Evolutionary conservation across 2,329 filamentous ascomycete species (phyloP).

Genomic region (Podosphaera leucotricha): DNA sequence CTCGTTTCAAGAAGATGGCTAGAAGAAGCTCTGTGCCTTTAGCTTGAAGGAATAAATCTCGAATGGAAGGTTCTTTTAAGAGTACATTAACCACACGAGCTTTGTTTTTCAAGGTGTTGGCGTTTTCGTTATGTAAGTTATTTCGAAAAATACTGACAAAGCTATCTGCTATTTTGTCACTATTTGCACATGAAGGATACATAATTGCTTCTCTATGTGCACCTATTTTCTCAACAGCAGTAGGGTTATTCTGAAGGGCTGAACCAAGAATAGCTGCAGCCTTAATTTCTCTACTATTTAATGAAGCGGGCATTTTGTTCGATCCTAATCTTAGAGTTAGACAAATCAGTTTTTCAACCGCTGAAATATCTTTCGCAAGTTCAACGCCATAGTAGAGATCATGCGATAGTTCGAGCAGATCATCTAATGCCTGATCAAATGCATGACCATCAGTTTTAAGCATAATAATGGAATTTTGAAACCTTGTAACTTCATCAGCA

Average conservation of each 20-base stretch:
- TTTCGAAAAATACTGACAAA: conserved; percentile 11
- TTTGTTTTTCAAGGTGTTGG: conserved; percentile 14
- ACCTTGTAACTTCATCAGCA: conserved; percentile 20
- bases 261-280: conserved; percentile 34
- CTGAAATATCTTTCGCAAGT: conserved; percentile 30
- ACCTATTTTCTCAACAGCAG: conserved; percentile 29
- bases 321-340: conserved; percentile 19
- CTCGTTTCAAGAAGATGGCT: conserved; percentile 25
- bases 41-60: conserved; percentile 28
- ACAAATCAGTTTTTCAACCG: conserved; percentile 31
- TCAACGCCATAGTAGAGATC: conserved; percentile 47
- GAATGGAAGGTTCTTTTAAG: conserved; percentile 28
- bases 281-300: conserved; percentile 14
- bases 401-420: conserved; percentile 38
- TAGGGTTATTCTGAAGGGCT: conserved; percentile 40
- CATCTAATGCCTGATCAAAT: conserved; percentile 21
- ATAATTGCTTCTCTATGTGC: conserved; percentile 20
- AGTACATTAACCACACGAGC: conserved; percentile 31
- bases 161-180: conserved; percentile 2
- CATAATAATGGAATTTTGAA: conserved; percentile 24
- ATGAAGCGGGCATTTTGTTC: conserved; percentile 6
- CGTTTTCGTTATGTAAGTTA: conserved; percentile 9
- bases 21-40: conserved; percentile 31
- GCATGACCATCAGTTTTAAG: conserved; percentile 21
- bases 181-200: conserved; percentile 9